phyloP scores from a whole-genome alignment of 345 rosid species.

The Corchorus capsularis region DNA sequence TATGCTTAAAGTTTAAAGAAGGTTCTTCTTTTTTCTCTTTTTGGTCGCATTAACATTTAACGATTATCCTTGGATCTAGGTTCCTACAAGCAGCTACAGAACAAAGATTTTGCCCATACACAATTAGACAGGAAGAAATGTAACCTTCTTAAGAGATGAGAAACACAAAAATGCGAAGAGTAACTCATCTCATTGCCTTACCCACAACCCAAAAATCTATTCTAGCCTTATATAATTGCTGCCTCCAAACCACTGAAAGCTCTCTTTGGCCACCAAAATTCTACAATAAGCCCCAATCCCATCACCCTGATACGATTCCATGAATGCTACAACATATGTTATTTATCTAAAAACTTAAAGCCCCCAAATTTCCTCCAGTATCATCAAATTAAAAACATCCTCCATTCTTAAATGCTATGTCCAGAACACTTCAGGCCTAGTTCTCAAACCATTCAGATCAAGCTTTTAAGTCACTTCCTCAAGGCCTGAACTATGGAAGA shows the following conservation, averaged over 20 bases:
- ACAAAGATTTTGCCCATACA: not conserved
- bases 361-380: not conserved
- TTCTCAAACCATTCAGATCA: not conserved
- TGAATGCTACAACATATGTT: not conserved
- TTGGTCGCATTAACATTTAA: not conserved
- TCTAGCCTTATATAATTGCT: not conserved
- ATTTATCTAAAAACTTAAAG: not conserved
- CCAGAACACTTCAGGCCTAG: not conserved
- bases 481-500: not conserved
- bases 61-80: not conserved
- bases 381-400: not conserved
- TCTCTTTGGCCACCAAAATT: not conserved
- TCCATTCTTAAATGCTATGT: not conserved
- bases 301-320: constrained; percentile 5
- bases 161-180: not conserved
- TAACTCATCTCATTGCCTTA: not conserved
- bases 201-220: not conserved
- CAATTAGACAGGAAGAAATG: not conserved
- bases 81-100: not conserved
- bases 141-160: not conserved
- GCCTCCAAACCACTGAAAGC: not conserved
- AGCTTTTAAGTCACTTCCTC: not conserved
- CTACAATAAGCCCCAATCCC: not conserved
- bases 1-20: not conserved
- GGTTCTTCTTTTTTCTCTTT: not conserved